A percentile compares a stretch with the other conserved stretches of the same genome.
Conservation (phyloP, 768 basidiomycete species). For the Panus rudis region DNA sequence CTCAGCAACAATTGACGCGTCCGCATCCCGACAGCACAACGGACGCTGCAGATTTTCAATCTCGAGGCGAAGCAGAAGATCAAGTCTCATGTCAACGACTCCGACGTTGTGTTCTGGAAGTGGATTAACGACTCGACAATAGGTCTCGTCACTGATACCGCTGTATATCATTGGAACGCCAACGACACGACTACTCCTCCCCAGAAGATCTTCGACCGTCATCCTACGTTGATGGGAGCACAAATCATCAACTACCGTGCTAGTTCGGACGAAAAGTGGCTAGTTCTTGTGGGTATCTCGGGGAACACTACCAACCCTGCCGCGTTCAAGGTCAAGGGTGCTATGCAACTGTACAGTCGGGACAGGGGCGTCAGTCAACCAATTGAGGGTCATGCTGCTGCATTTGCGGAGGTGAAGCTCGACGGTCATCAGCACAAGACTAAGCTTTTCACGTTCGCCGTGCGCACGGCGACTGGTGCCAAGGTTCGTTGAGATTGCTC, state of each 20-base stretch:
- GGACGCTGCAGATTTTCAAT: constrained; percentile 96
- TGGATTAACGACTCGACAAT: constrained; percentile 91
- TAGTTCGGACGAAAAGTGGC: constrained; percentile 93
- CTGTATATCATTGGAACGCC: constrained; percentile 90
- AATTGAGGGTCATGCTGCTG: constrained; percentile 97
- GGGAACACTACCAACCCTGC: constrained; percentile 88
- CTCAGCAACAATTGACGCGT: not conserved
- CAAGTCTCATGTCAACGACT: constrained; percentile 88
- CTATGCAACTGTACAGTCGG: constrained; percentile 94
- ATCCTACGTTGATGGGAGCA: constrained; percentile 85
- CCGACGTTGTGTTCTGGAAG: constrained; percentile 98
- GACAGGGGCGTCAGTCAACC: constrained; percentile 94
- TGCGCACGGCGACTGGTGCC: constrained; percentile 93
- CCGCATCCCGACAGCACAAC: constrained; percentile 52
- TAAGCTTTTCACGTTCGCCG: constrained; percentile 93
- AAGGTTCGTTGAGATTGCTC: constrained; percentile 54
- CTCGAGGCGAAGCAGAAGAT: constrained; percentile 97
- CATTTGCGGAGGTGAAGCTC: constrained; percentile 86
- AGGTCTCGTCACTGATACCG: constrained; percentile 90
- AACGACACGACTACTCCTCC: constrained; percentile 67
- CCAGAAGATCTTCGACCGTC: constrained; percentile 94
- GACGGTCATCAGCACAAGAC: constrained; percentile 82
- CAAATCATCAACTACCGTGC: constrained; percentile 99
- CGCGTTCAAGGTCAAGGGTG: constrained; percentile 97
- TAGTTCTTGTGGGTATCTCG: constrained; percentile 92